Percentiles rank a stretch among this genome's conserved stretches.
phyloP scores from a whole-genome alignment of 1,139 yeast species.

The Yamadazyma songkhlaensis region DNA sequence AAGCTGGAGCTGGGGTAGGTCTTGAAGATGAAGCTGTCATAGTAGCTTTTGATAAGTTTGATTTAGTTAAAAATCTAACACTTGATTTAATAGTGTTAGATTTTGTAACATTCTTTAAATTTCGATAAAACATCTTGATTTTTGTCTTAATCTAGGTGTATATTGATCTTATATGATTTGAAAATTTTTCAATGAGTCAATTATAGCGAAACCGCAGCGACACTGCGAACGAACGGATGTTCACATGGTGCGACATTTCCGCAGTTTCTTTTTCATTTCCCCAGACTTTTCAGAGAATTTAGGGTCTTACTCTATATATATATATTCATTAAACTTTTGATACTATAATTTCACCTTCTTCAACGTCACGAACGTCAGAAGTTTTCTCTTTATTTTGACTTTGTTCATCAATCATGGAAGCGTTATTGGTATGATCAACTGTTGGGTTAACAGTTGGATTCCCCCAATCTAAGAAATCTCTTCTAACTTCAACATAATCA shows the following conservation, averaged over 20 bases:
- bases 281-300: no score
- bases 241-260: not conserved
- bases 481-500: conserved; percentile 93
- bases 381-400: conserved; percentile 2
- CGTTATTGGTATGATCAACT: not conserved
- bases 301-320: no score
- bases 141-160: not conserved
- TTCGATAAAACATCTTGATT: conserved; percentile 12
- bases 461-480: conserved; percentile 79
- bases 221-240: conserved; percentile 15
- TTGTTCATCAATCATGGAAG: not conserved
- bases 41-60: conserved; percentile 34
- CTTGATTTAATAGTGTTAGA: conserved; percentile 1
- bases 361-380: conserved; percentile 4
- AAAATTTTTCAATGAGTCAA: conserved; percentile 17
- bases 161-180: conserved; percentile 6
- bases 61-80: conserved; percentile 31
- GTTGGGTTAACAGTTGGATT: conserved; percentile 9
- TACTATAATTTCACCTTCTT: conserved; percentile 5
- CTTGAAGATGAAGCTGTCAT: conserved; percentile 26
- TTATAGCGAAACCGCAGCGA: conserved; percentile 7
- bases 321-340: not conserved
- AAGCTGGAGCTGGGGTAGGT: conserved; percentile 42
- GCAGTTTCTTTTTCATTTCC: no score
- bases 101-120: conserved; percentile 10